Evolutionary conservation across 2,329 filamentous ascomycete species (phyloP).

Genomic region (Botrytis byssoidea): DNA sequence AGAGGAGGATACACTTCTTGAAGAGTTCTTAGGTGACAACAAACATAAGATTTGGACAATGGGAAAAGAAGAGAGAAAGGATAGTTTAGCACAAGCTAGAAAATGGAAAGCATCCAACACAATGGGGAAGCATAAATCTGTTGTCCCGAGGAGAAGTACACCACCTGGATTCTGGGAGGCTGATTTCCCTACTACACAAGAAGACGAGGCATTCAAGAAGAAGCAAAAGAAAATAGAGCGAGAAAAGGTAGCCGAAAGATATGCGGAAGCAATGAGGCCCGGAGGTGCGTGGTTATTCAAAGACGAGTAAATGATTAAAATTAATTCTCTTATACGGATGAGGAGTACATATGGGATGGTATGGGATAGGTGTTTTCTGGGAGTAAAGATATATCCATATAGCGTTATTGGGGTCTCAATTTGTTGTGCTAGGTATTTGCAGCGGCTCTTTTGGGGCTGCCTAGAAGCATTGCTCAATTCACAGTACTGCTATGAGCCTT

Average conservation of each 20-base stretch:
- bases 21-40: slow-evolving; percentile 55
- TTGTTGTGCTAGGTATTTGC: not conserved
- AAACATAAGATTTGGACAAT: slow-evolving; percentile 59
- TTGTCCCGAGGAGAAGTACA: slow-evolving; percentile 66
- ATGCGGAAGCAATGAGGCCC: slow-evolving; percentile 76
- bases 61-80: slow-evolving; percentile 58
- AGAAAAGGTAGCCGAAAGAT: slow-evolving; percentile 67
- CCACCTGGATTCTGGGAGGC: slow-evolving; percentile 89
- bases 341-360: not conserved
- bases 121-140: slow-evolving; percentile 74
- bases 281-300: slow-evolving; percentile 77
- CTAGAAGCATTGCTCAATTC: not conserved
- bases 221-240: slow-evolving; percentile 64
- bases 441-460: not conserved
- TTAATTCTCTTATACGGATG: not conserved
- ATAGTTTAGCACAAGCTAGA: slow-evolving; percentile 73
- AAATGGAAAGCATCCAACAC: slow-evolving; percentile 70
- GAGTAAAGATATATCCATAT: slow-evolving; percentile 6
- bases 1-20: slow-evolving; percentile 52
- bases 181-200: slow-evolving; percentile 87
- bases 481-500: not conserved
- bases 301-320: slow-evolving; percentile 56
- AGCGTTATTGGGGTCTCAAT: not conserved
- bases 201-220: slow-evolving; percentile 63
- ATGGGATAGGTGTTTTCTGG: not conserved